Base-by-base conservation (phyloP, 2,329 filamentous ascomycete species). In the Leptoxyphium fumago region DNA sequence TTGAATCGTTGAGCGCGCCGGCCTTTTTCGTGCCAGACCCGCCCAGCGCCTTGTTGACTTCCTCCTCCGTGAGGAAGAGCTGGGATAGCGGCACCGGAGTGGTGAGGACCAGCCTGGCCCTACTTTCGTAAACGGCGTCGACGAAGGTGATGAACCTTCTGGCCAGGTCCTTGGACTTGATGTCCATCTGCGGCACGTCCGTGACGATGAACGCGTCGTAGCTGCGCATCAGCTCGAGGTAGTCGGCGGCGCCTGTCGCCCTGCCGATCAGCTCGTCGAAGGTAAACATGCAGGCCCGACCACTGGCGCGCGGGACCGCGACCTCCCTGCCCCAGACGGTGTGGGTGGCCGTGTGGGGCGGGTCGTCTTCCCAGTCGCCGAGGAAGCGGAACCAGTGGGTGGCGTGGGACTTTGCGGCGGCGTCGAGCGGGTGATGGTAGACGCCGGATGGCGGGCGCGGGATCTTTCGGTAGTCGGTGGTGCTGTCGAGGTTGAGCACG, bases 391-490 rank as follows among this genome's bases (percentile, higher is more conserved):
- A 95, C 91, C 91, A 98, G 62, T 89, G 89, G 53, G 94, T 78
- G 13, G 87, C 85, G 60, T 98, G 91, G 1, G 77, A 77, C 10
- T 74, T 63, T 2, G 91, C 88, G 42, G 82, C 79, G 8, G 72
- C 71, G 61, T 89, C 87, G 2, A 96, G 77, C 0, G 86, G 84
- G 46, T 86, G 80, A 67, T 96, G 85, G 64, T 96, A 98, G 14
- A 98, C 91, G 32, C 85, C 89, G 0, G 86, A 93, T 0, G 88
- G 82, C 2, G 91, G 91, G 1, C 91, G 78, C 1, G 89, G 86
- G 45, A 98, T 93, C 64, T 95, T 96, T 57, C 91, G 85, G 68
- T 98, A 98, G 65, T 98, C 91, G 32, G 88, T 98, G 4, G 82
- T 80, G 2, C 87, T 94, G 67, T 98, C 84, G 46, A 98, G 79